A percentile compares a stretch with the other conserved stretches of the same genome.
phyloP scores from a whole-genome alignment of 2,329 filamentous ascomycete genomes.

The Pseudogymnoascus sp. region DNA sequence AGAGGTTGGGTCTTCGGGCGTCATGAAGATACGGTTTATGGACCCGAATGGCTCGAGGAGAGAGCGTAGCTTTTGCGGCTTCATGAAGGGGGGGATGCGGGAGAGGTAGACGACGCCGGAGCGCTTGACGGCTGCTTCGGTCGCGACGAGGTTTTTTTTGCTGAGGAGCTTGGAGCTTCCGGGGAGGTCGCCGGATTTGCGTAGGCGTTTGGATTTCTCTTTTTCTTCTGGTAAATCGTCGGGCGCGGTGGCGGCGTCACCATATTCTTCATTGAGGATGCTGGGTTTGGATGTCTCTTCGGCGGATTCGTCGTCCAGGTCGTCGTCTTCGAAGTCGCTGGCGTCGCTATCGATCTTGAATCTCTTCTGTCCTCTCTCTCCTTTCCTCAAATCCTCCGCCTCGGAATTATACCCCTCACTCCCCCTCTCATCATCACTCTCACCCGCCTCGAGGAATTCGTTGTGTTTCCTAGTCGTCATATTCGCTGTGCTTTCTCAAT shows the following conservation, averaged over 20 bases:
- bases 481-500: constrained; percentile 12
- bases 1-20: constrained; percentile 62
- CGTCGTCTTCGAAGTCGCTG: constrained; percentile 32
- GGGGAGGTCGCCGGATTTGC: constrained; percentile 34
- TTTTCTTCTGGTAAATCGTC: constrained; percentile 18
- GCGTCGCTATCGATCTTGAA: constrained; percentile 46
- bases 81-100: constrained; percentile 83
- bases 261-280: constrained; percentile 26
- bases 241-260: constrained; percentile 20
- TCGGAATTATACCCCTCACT: constrained; percentile 60
- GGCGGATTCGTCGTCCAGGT: constrained; percentile 22
- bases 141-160: constrained; percentile 61
- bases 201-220: constrained; percentile 21
- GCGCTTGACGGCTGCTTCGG: constrained; percentile 58
- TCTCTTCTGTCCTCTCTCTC: constrained; percentile 54
- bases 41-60: constrained; percentile 68
- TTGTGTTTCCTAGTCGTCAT: constrained; percentile 68
- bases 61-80: constrained; percentile 67
- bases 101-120: constrained; percentile 80
- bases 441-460: constrained; percentile 57
- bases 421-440: constrained; percentile 47
- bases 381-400: constrained; percentile 58
- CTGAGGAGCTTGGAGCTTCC: constrained; percentile 48
- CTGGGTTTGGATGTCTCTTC: constrained; percentile 19
- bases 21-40: constrained; percentile 71